Base-by-base conservation (phyloP, 2,329 filamentous ascomycete species). In the Dothistroma pini region DNA sequence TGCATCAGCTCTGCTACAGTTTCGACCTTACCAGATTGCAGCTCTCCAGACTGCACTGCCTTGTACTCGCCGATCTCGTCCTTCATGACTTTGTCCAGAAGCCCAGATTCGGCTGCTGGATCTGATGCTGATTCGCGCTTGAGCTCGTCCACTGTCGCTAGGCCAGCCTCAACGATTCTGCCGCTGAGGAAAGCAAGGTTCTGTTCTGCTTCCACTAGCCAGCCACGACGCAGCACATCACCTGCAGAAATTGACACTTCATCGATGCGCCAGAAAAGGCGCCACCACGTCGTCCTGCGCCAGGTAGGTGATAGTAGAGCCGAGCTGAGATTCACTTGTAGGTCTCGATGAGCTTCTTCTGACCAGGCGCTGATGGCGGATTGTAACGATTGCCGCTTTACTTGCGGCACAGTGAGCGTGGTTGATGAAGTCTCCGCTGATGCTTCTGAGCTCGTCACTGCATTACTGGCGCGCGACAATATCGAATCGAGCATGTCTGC, bases 221-320 rank as follows among this genome's bases (percentile, higher is more conserved):
- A 97, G 7, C 84, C 82, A 65, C 87, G 86, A 62, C 85, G 84
- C 2, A 97, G 79, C 62, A 97, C 88, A 68, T 95, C 89, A 0
- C 86, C 85, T 2, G 89, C 87, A 58, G 96, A 86, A 83, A 93
- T 89, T 2, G 86, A 86, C 11, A 97, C 91, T 70, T 97, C 93
- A 72, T 97, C 93, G 25, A 95, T 92, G 21, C 91, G 86, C 92
- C 92, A 96, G 72, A 96, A 92, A 0, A 97, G 83, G 74, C 96
- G 96, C 89, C 91, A 97, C 93, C 93, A 97, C 16, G 87, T 84
- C 4, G 96, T 80, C 64, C 89, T 88, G 29, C 86, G 84, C 93
- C 93, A 97, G 44, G 86, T 82, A 19, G 79, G 82, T n/a, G 89
- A 86, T 0, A 84, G 80, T 68, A 97, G 93, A 0, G 91, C 92